Percentiles rank a stretch among this genome's conserved stretches.
phyloP scores from a whole-genome alignment of 805 yeast species.

The Candida dajiaensis region DNA sequence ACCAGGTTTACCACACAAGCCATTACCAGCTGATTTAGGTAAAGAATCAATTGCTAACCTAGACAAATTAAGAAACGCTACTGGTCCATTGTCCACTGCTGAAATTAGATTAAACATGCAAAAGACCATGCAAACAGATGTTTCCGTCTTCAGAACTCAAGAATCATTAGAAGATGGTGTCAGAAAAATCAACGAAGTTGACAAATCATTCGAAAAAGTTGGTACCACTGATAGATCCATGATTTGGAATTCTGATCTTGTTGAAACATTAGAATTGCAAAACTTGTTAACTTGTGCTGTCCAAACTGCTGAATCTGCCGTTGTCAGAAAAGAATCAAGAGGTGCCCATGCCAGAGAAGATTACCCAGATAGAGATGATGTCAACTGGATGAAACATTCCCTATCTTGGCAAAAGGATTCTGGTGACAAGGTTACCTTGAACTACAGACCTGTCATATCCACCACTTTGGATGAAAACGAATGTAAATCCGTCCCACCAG shows the following conservation, averaged over 20 bases:
- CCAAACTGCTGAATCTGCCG: constrained; percentile 92
- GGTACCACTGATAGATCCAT: constrained; percentile 92
- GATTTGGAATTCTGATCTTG: constrained; percentile 98
- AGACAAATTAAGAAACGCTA: constrained; percentile 80
- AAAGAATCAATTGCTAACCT: constrained; percentile 84
- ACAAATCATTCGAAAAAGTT: constrained; percentile 64
- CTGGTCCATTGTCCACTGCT: constrained; percentile 80
- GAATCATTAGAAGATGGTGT: constrained; percentile 91
- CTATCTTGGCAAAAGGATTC: constrained; percentile 79
- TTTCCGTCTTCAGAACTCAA: constrained; percentile 95
- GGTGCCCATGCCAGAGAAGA: constrained; percentile 99
- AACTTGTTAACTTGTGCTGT: constrained; percentile 95
- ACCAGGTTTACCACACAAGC: constrained; percentile 85
- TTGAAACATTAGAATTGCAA: constrained; percentile 93
- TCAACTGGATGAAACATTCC: constrained; percentile 96
- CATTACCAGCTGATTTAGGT: constrained; percentile 83
- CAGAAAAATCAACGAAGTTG: constrained; percentile 65
- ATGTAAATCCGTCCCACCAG: constrained; percentile 95
- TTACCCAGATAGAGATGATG: constrained; percentile 93
- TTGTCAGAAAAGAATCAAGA: constrained; percentile 94
- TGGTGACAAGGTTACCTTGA: constrained; percentile 69
- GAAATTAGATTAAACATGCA: constrained; percentile 90
- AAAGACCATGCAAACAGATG: constrained; percentile 92
- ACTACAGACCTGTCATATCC: constrained; percentile 79
- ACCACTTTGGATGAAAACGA: constrained; percentile 86